These are phyloP conservation scores for Vigna reflexopilosa DNA, from an alignment of 306 rosid genomes.

Conservation along the genomic window DNA sequence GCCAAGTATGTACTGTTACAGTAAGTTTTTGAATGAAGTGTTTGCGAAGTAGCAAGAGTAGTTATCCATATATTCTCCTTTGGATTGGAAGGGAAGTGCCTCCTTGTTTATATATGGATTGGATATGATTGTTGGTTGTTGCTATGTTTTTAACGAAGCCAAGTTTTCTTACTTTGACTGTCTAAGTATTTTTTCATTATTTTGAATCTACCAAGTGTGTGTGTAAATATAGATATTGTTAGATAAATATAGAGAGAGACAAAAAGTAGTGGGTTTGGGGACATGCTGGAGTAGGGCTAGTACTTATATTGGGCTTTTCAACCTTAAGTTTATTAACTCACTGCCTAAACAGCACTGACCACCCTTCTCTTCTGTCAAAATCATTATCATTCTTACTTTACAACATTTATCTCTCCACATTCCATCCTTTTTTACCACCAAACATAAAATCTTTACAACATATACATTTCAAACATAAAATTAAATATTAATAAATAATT, in stretches of 20 bases:
- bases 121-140: slow-evolving; percentile 60
- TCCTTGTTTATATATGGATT: neutral
- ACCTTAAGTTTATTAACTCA: neutral
- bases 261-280: neutral
- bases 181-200: neutral
- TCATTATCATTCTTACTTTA: neutral
- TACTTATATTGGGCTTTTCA: neutral
- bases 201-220: slow-evolving; percentile 6
- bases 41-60: slow-evolving; percentile 51
- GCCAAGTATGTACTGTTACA: no score
- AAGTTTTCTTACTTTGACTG: neutral
- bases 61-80: slow-evolving; percentile 29
- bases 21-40: no score
- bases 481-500: no score
- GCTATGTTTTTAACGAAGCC: slow-evolving; percentile 43
- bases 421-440: no score
- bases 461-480: no score
- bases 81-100: slow-evolving; percentile 28
- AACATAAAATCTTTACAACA: no score
- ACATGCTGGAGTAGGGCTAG: no score
- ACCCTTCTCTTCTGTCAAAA: neutral
- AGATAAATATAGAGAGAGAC: neutral
- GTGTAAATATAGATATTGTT: neutral
- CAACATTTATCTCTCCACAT: neutral
- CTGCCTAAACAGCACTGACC: neutral